A percentile compares a stretch with the other conserved stretches of the same genome.
These are phyloP conservation scores for Pestalotiopsis sp. DNA, from an alignment of 2,329 filamentous ascomycete genomes.

Conservation along the genomic window DNA sequence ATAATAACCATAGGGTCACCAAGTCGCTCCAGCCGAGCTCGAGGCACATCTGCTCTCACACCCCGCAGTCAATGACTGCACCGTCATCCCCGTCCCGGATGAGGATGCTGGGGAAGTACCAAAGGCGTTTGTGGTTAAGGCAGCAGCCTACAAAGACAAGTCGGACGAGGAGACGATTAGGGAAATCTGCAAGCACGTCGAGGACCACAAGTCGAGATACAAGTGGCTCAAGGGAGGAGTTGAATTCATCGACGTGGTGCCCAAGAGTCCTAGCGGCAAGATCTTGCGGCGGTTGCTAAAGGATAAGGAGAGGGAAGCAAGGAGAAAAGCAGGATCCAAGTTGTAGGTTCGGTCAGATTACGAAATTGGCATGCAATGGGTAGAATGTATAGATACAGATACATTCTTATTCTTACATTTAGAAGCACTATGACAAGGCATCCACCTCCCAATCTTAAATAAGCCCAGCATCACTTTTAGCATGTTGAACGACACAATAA, in stretches of 20 bases:
- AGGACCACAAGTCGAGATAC: constrained; percentile 58
- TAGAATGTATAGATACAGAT: too few species aligned
- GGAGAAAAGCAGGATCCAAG: constrained; percentile 62
- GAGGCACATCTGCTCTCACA: constrained; percentile 80
- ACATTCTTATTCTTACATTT: too few species aligned
- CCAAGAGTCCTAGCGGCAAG: constrained; percentile 68
- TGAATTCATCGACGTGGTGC: constrained; percentile 59
- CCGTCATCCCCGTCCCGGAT: constrained; percentile 74
- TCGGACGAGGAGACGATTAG: constrained; percentile 40
- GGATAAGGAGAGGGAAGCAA: constrained; percentile 67
- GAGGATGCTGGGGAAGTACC: constrained; percentile 66
- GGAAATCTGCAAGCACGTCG: constrained; percentile 55
- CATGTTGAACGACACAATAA: too few species aligned
- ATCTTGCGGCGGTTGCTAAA: constrained; percentile 64
- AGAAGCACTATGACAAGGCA: too few species aligned
- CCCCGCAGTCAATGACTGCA: constrained; percentile 74
- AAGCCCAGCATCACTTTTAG: too few species aligned
- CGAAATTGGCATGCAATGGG: neutral
- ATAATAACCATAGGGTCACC: constrained; percentile 56
- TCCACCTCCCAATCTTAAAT: too few species aligned
- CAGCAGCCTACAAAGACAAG: constrained; percentile 34
- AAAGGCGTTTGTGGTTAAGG: constrained; percentile 67
- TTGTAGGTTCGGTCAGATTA: constrained; percentile 44
- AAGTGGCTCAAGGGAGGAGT: constrained; percentile 59
- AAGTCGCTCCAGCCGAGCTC: constrained; percentile 83